Conservation (phyloP, 2,329 filamentous ascomycete genomes). For the Myriangium duriaei region DNA sequence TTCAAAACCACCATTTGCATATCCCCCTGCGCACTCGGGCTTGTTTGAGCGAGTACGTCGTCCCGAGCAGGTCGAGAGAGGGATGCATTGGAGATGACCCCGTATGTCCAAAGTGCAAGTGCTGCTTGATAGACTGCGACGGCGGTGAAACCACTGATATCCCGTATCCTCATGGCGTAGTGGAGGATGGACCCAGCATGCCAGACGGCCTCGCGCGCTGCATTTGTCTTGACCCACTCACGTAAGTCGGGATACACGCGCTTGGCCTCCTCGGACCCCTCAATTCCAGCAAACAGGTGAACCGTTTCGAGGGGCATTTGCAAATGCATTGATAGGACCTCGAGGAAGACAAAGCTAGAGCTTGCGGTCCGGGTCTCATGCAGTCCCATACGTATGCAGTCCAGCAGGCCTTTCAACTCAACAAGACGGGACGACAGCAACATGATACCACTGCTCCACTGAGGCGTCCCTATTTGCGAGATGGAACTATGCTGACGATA, state of each 20-base stretch:
- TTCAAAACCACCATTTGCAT: slow-evolving; percentile 34
- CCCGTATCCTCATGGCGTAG: slow-evolving; percentile 37
- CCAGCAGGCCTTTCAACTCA: slow-evolving; percentile 48
- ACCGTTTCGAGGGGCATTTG: slow-evolving; percentile 53
- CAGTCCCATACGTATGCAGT: slow-evolving; percentile 33
- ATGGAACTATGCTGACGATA: slow-evolving; percentile 48
- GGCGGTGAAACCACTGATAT: slow-evolving; percentile 48
- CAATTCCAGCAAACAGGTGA: slow-evolving; percentile 55
- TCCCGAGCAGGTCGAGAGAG: slow-evolving; percentile 38
- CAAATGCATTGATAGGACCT: slow-evolving; percentile 49
- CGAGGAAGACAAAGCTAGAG: slow-evolving; percentile 29
- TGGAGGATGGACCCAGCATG: slow-evolving; percentile 56
- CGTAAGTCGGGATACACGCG: slow-evolving; percentile 46
- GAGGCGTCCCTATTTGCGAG: slow-evolving; percentile 36
- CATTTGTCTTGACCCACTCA: slow-evolving; percentile 44
- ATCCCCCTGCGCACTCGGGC: too few relatives aligned
- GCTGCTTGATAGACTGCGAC: slow-evolving; percentile 57
- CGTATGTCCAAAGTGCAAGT: slow-evolving; percentile 57
- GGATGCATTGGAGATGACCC: slow-evolving; percentile 37
- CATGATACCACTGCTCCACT: slow-evolving; percentile 25
- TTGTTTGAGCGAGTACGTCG: slow-evolving; percentile 14
- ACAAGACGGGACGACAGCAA: slow-evolving; percentile 43
- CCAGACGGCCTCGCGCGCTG: slow-evolving; percentile 50
- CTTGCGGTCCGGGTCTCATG: slow-evolving; percentile 14
- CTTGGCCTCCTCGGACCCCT: slow-evolving; percentile 53